Evolutionary conservation across 2,329 filamentous ascomycete species (phyloP), one percentile per base, ranked within the genome.

Genomic region (Botrytis squamosa): DNA sequence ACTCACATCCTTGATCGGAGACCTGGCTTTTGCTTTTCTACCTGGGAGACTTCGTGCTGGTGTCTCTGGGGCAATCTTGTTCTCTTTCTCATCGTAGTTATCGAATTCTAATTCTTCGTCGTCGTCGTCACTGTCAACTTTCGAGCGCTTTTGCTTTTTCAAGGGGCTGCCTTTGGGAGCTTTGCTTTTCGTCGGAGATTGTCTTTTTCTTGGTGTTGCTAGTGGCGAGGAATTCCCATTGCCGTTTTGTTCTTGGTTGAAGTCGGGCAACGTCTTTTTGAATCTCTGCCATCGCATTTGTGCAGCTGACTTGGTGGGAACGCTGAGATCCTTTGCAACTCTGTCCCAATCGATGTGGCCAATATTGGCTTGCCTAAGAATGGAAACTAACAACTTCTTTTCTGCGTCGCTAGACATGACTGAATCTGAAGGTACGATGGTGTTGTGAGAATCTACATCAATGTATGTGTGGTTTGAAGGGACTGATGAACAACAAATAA

Each of bases 1-100:
- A 14, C 70, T 65, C 33, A 49, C 70, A 38, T 71, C 70, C 60
- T 71, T 71, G 20, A 71, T 71, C 10, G 36, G 70, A 25, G 70
- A 22, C 36, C 18, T 71, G 25, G 16, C 14, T 55, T 65, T 71
- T 9, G 60, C 70, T 14, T 64, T 64, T 40, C 70, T 71, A 10
- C 42, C 36, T 25, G 70, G 70, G 29, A 71, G 70, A 66, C 60
- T 71, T 71, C 60, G 59, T 55, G 25, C 14, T 25, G 70, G 60
- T 25, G n/a, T 65, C 36, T 66, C n/a, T 1, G 36, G 36, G 10
- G 29, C 9, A 20, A 66, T 18, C 44, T 55, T 65, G 1, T n/a
- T 52, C 8, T 71, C 59, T 18, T 64, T 46, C 44, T 71, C 36
- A 18, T 71, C 60, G 14, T 33, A 40, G 12, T 44, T 42, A 10